Evolutionary conservation across 345 rosid species (phyloP).

Genomic region (Sonneratia caseolaris): DNA sequence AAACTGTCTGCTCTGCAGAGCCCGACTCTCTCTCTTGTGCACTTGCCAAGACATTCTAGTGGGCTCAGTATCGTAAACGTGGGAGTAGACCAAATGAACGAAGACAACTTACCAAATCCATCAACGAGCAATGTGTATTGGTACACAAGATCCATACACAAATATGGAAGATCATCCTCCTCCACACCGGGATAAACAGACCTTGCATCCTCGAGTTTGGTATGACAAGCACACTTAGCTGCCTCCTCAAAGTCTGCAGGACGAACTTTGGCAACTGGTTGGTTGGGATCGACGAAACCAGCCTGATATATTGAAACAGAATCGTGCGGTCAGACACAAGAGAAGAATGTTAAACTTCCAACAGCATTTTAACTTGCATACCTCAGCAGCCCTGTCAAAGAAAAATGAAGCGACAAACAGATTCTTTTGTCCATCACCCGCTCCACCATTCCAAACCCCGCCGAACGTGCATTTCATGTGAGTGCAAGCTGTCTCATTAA

Average conservation of each 20-base stretch:
- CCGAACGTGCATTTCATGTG: constrained; percentile 93
- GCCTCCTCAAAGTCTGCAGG: constrained; percentile 68
- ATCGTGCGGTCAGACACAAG: not conserved
- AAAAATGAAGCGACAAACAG: constrained; percentile 91
- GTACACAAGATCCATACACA: constrained; percentile 95
- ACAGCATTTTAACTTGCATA: constrained; percentile 8
- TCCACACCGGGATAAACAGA: constrained; percentile 38
- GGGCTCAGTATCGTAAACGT: not conserved
- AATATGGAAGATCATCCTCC: constrained; percentile 48
- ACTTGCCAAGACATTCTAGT: not conserved
- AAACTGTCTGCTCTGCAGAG: not conserved
- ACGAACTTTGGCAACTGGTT: constrained; percentile 66
- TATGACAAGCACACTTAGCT: constrained; percentile 82
- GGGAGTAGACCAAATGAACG: not conserved
- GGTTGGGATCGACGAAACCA: constrained; percentile 48
- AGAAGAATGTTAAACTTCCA: not conserved
- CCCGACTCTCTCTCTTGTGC: not conserved
- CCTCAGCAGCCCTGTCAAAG: constrained; percentile 98
- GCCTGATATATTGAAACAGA: constrained; percentile 34
- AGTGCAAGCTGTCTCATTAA: constrained; percentile 67
- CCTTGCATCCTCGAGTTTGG: constrained; percentile 54
- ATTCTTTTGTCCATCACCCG: constrained; percentile 96
- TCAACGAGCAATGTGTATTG: constrained; percentile 68
- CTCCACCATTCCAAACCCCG: constrained; percentile 97
- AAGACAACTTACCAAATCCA: constrained; percentile 64